Conservation (phyloP, 1,139 yeast species). For the Suhomyces guaymorum region DNA sequence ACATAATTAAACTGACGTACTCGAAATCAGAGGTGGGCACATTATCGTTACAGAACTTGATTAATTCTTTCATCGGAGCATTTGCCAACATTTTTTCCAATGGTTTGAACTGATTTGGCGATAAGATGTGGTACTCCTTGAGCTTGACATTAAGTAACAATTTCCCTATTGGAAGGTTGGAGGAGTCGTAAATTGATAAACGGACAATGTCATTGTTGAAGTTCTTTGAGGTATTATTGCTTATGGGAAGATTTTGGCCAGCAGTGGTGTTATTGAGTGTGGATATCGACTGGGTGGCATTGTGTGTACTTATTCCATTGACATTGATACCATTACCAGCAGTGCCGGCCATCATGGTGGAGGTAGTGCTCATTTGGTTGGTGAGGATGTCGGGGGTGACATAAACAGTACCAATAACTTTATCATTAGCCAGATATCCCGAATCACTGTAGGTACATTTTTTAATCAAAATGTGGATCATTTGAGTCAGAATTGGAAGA, state of each 20-base stretch:
- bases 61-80: conserved; percentile 52
- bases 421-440: conserved; percentile 31
- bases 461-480: conserved; percentile 54
- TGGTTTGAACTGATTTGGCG: conserved; percentile 56
- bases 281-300: conserved; percentile 13
- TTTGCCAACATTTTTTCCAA: conserved; percentile 59
- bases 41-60: conserved; percentile 46
- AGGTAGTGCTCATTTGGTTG: conserved; percentile 33
- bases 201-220: conserved; percentile 39
- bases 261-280: conserved; percentile 9
- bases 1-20: conserved; percentile 51
- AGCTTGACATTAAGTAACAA: conserved; percentile 56
- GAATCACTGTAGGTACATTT: conserved; percentile 28
- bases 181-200: conserved; percentile 42
- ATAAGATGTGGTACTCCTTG: conserved; percentile 59
- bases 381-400: conserved; percentile 57
- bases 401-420: conserved; percentile 53
- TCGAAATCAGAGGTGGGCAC: conserved; percentile 53
- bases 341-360: conserved; percentile 40
- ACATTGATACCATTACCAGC: conserved; percentile 30
- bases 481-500: conserved; percentile 55
- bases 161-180: conserved; percentile 55
- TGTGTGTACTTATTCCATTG: conserved; percentile 19
- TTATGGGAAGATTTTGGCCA: conserved; percentile 2
- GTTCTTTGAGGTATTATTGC: conserved; percentile 6